Percentiles rank a stretch among this genome's conserved stretches.
phyloP scores from a whole-genome alignment of 164 flowering plant genomes.

The Macadamia integrifolia region DNA sequence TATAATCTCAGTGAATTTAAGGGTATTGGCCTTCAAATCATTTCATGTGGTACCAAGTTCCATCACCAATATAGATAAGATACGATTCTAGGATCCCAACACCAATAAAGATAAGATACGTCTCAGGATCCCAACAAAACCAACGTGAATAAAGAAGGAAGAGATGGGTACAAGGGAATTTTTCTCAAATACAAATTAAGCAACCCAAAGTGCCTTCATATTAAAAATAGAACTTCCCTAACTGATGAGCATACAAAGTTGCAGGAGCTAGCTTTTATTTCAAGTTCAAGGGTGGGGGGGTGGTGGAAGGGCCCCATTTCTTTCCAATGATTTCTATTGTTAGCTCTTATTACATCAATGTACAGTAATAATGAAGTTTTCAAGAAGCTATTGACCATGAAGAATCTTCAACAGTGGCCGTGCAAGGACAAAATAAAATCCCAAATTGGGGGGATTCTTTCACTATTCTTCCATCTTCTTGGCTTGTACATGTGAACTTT shows the following conservation, averaged over 20 bases:
- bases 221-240: no score
- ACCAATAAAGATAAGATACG: no score
- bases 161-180: background rate
- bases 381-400: no score
- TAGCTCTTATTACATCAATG: background rate
- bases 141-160: background rate
- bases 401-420: background rate
- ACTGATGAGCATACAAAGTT: no score
- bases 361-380: background rate
- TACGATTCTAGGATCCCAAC: no score
- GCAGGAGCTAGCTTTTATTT: no score
- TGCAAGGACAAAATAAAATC: background rate
- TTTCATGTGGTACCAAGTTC: no score
- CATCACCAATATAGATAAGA: no score
- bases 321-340: background rate
- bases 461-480: slow-evolving; percentile 6
- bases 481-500: slow-evolving; percentile 9
- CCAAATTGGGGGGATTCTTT: background rate
- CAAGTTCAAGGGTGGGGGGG: no score
- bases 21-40: no score
- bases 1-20: no score
- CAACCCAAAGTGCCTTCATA: background rate
- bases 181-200: background rate
- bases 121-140: no score
- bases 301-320: slow-evolving; percentile 1